phyloP scores from a whole-genome alignment of 805 yeast genomes.

The Candida nanaspora region DNA sequence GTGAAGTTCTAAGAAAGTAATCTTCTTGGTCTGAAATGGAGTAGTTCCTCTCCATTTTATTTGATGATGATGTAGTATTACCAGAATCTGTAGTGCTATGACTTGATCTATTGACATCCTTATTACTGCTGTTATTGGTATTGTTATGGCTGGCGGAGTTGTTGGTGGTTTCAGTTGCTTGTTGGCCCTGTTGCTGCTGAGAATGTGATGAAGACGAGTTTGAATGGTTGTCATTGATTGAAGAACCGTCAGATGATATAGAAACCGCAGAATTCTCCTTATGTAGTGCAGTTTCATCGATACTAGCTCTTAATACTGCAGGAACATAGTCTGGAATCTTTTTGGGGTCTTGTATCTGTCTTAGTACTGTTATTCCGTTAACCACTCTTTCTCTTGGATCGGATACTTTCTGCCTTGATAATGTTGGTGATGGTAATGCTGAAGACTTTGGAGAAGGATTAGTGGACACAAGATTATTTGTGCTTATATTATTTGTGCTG shows the following conservation, averaged over 20 bases:
- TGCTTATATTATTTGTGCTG: slow-evolving; percentile 1
- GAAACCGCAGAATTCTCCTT: background rate
- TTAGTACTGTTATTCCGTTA: slow-evolving; percentile 6
- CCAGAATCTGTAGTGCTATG: background rate
- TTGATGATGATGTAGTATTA: background rate
- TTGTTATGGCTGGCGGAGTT: background rate
- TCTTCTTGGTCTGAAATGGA: background rate
- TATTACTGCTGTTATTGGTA: background rate
- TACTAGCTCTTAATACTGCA: slow-evolving; percentile 40
- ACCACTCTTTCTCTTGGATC: slow-evolving; percentile 6
- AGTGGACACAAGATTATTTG: background rate
- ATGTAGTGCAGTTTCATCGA: background rate
- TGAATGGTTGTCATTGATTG: background rate
- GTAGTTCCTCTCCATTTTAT: background rate
- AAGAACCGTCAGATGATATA: background rate
- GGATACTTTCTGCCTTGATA: background rate
- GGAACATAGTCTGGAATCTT: slow-evolving; percentile 44
- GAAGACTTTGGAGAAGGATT: background rate
- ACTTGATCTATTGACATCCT: background rate
- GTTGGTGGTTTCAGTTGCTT: no score
- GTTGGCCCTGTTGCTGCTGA: no score
- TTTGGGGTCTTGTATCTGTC: slow-evolving; percentile 40
- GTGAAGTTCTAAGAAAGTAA: background rate
- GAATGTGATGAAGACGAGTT: no score
- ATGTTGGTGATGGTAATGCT: background rate